Conservation (phyloP, 495 filamentous ascomycete species). For the Cetradonia linearis region DNA sequence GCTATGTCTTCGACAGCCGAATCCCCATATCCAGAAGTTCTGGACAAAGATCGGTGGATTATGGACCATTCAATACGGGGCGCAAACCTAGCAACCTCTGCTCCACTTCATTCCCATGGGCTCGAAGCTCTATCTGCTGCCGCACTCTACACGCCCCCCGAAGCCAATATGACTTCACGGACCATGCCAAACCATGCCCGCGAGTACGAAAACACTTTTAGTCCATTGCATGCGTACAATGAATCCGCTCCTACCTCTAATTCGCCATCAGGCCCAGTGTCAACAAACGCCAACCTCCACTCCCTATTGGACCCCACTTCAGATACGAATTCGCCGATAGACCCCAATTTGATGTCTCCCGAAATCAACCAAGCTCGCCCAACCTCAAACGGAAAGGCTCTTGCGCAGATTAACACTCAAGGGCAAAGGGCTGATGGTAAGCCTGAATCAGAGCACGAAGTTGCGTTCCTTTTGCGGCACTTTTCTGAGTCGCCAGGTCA, state of each 20-base stretch:
- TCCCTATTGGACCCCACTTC: constrained; percentile 49
- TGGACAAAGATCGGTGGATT: constrained; percentile 30
- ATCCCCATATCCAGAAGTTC: constrained; percentile 18
- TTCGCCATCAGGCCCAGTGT: constrained; percentile 27
- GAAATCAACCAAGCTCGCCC: constrained; percentile 8
- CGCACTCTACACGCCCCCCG: constrained; percentile 27
- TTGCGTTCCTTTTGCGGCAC: constrained; percentile 51
- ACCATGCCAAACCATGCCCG: not conserved
- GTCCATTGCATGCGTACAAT: not conserved
- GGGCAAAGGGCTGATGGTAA: constrained; percentile 23
- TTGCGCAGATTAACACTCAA: not conserved
- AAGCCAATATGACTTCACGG: constrained; percentile 19
- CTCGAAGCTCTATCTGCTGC: constrained; percentile 49
- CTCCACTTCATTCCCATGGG: constrained; percentile 38
- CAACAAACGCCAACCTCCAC: constrained; percentile 37
- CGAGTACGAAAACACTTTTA: not conserved
- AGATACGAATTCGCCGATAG: constrained; percentile 39
- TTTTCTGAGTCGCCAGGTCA: constrained; percentile 50
- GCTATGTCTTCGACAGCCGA: constrained; percentile 27
- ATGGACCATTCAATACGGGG: constrained; percentile 23
- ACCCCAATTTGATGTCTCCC: constrained; percentile 34
- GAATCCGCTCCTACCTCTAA: constrained; percentile 22
- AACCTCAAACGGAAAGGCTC: not conserved
- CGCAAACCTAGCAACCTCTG: constrained; percentile 9
- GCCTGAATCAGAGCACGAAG: constrained; percentile 44